These are phyloP conservation scores for Venturiaceae sp. DNA, from an alignment of 2,329 filamentous ascomycete species.

Conservation along the genomic window DNA sequence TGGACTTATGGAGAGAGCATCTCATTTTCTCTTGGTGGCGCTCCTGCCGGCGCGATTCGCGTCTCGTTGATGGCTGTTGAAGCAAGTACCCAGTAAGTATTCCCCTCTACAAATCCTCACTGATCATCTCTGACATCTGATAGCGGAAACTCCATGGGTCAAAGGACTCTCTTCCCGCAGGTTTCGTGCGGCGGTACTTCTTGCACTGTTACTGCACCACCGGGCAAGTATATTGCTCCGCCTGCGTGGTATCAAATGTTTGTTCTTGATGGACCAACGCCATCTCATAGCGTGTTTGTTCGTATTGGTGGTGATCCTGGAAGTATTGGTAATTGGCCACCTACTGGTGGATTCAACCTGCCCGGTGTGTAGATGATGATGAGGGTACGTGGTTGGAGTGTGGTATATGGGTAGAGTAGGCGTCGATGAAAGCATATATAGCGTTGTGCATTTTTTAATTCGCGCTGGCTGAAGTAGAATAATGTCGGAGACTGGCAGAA, in stretches of 20 bases:
- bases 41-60: slow-evolving; percentile 20
- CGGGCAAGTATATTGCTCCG: slow-evolving; percentile 46
- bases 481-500: too few relatives aligned
- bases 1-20: slow-evolving; percentile 43
- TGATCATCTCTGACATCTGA: too few relatives aligned
- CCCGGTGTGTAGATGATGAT: background rate
- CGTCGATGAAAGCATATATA: too few relatives aligned
- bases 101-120: too few relatives aligned
- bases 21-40: slow-evolving; percentile 31
- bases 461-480: too few relatives aligned
- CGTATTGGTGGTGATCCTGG: slow-evolving; percentile 58
- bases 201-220: slow-evolving; percentile 49
- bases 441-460: too few relatives aligned
- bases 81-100: slow-evolving; percentile 47
- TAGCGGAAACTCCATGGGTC: slow-evolving; percentile 60
- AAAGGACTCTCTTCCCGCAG: slow-evolving; percentile 52
- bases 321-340: slow-evolving; percentile 52
- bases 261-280: slow-evolving; percentile 48
- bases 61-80: slow-evolving; percentile 43
- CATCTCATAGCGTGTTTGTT: slow-evolving; percentile 52
- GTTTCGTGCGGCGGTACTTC: slow-evolving; percentile 38
- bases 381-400: too few relatives aligned
- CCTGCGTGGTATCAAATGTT: slow-evolving; percentile 58
- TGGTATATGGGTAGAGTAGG: too few relatives aligned
- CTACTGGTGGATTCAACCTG: slow-evolving; percentile 28